Evolutionary conservation across 306 rosid genomes (phyloP).

Genomic region (Rosa rugosa): DNA sequence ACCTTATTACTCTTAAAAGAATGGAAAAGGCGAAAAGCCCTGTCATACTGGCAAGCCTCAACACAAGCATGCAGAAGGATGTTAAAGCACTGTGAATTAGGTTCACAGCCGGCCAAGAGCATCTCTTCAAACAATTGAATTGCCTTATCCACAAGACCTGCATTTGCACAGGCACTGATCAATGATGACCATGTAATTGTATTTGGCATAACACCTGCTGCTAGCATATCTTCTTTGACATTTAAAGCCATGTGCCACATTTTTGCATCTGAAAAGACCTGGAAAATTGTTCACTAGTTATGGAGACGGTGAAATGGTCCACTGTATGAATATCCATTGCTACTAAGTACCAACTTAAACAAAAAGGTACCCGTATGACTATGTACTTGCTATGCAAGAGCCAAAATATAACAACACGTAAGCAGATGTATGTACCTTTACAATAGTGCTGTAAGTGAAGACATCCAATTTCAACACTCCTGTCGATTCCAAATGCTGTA

Average conservation of each 20-base stretch:
- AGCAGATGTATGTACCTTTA: slow-evolving; percentile 57
- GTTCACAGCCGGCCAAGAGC: slow-evolving; percentile 80
- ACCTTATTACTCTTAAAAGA: slow-evolving; percentile 64
- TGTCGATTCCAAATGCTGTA: slow-evolving; percentile 70
- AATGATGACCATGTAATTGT: slow-evolving; percentile 85
- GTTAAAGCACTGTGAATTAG: slow-evolving; percentile 89
- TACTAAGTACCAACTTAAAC: neutral
- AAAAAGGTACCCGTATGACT: neutral
- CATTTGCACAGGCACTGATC: slow-evolving; percentile 92
- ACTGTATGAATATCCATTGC: neutral
- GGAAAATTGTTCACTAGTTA: slow-evolving; percentile 39
- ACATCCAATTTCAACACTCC: slow-evolving; percentile 82
- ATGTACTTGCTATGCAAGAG: neutral
- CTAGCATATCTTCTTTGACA: slow-evolving; percentile 82
- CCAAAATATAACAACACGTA: neutral
- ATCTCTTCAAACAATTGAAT: slow-evolving; percentile 87
- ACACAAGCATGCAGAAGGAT: slow-evolving; percentile 92
- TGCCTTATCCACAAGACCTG: slow-evolving; percentile 86
- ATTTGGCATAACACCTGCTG: slow-evolving; percentile 80
- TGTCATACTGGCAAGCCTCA: slow-evolving; percentile 86
- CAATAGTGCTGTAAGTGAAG: slow-evolving; percentile 95
- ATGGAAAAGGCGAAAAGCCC: slow-evolving; percentile 86
- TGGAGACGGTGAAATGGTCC: slow-evolving; percentile 2
- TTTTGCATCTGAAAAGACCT: slow-evolving; percentile 88
- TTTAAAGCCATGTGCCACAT: slow-evolving; percentile 85